Evolutionary conservation across 139 green algal genomes (phyloP).

Genomic region (Deuterostichococcus epilithicus): DNA sequence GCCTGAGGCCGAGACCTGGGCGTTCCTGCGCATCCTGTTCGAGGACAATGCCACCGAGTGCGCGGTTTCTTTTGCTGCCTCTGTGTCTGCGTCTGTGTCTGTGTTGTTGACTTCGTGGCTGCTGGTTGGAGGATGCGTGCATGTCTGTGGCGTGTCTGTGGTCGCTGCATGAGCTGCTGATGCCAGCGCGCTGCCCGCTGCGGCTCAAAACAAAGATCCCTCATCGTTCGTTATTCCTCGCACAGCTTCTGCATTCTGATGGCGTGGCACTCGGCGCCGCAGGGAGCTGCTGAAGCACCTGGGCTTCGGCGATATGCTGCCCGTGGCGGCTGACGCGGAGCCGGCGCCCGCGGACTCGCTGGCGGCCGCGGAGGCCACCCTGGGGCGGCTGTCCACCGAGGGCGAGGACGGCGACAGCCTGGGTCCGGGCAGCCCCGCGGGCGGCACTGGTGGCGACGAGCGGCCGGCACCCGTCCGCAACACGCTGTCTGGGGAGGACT

Average conservation of each 20-base stretch:
- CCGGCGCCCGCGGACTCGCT: slow-evolving; percentile 1
- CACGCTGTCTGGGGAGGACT: slow-evolving; percentile 16
- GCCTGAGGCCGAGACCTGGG: slow-evolving; percentile 89
- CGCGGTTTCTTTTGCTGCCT: not conserved
- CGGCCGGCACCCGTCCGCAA: not conserved
- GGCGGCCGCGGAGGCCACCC: not conserved
- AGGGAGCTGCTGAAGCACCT: slow-evolving; percentile 76
- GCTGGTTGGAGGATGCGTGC: too few relatives aligned
- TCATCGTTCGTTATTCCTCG: too few relatives aligned
- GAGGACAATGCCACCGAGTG: slow-evolving; percentile 67
- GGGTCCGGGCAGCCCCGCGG: slow-evolving; percentile 12
- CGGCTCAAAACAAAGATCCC: too few relatives aligned
- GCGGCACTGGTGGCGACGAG: slow-evolving; percentile 12
- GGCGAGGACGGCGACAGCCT: too few relatives aligned
- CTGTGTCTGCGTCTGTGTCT: too few relatives aligned
- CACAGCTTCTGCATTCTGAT: too few relatives aligned
- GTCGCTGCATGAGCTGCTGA: too few relatives aligned
- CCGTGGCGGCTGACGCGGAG: slow-evolving; percentile 19
- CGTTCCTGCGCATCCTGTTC: slow-evolving; percentile 90
- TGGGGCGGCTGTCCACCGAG: slow-evolving; percentile 1
- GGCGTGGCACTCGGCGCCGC: too few relatives aligned
- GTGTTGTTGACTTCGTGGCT: too few relatives aligned
- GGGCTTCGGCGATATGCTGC: slow-evolving; percentile 73
- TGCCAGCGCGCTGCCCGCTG: too few relatives aligned
- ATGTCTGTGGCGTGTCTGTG: too few relatives aligned